A percentile compares a stretch with the other conserved stretches of the same genome.
Conservation (phyloP, 1,284 basidiomycete species). For the Dichomitus squalens region DNA sequence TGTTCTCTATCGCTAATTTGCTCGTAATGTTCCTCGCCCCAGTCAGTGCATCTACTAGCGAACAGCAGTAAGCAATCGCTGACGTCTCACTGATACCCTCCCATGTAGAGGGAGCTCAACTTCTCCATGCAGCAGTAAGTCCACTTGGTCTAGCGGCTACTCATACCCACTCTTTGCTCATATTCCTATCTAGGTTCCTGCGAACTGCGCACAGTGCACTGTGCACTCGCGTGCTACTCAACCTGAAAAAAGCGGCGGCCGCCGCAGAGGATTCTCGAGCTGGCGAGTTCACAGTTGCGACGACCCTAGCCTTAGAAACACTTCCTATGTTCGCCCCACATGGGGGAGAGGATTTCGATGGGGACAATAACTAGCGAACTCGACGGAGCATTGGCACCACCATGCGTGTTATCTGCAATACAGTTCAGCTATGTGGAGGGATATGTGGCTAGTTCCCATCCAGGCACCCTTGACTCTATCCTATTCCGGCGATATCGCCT, state of each 20-base stretch:
- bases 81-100: background rate
- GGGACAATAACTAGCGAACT: too few species aligned
- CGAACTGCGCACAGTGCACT: background rate
- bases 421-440: too few species aligned
- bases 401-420: too few species aligned
- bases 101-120: background rate
- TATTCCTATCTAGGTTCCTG: background rate
- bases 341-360: background rate
- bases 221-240: too few species aligned
- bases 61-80: background rate
- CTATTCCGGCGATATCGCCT: too few species aligned
- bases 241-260: background rate
- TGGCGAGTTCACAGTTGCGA: background rate
- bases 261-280: background rate
- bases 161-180: background rate
- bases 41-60: background rate
- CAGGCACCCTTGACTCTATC: too few species aligned
- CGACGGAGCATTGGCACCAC: too few species aligned
- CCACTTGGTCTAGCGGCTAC: too few species aligned
- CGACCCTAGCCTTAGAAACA: background rate
- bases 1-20: background rate
- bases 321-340: background rate
- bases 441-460: too few species aligned
- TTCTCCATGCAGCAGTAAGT: slow-evolving; percentile 1
- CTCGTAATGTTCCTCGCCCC: slow-evolving; percentile 1